Evolutionary conservation across 106 monocot species (phyloP).

Genomic region (Dactylorhiza incarnata): DNA sequence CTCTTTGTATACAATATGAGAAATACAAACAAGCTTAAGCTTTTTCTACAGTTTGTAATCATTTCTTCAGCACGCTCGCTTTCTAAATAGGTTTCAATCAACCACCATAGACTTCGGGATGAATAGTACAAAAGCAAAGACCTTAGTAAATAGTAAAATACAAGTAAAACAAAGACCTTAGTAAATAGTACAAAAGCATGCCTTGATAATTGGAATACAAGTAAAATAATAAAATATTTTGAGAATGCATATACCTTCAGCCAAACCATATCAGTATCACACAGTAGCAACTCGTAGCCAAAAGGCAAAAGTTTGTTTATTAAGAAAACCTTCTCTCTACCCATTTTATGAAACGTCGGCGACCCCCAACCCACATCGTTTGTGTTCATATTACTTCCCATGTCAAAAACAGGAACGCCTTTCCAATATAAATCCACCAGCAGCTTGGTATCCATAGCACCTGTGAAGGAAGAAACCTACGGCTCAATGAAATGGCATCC

Average conservation of each 20-base stretch:
- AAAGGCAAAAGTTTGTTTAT: slow-evolving; percentile 80
- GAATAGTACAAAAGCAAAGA: neutral
- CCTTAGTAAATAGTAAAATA: neutral
- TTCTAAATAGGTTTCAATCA: too few species aligned
- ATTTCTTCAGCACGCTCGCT: too few species aligned
- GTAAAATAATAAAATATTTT: neutral
- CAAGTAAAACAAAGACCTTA: neutral
- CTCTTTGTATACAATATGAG: too few species aligned
- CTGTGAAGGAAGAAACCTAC: slow-evolving; percentile 5
- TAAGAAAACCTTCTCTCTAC: slow-evolving; percentile 78
- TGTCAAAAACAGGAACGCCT: slow-evolving; percentile 94
- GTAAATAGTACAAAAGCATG: neutral
- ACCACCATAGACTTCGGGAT: neutral
- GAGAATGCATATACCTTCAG: slow-evolving; percentile 49
- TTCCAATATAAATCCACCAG: slow-evolving; percentile 84
- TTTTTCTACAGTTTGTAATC: too few species aligned
- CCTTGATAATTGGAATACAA: neutral
- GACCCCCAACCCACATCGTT: slow-evolving; percentile 89
- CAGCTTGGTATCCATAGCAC: slow-evolving; percentile 86
- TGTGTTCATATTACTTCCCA: slow-evolving; percentile 84
- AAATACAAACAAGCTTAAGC: too few species aligned
- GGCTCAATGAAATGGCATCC: neutral
- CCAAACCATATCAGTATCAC: slow-evolving; percentile 98
- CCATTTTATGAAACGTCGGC: slow-evolving; percentile 92
- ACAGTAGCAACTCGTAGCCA: slow-evolving; percentile 83